These are phyloP conservation scores for Xylariales sp. DNA, from an alignment of 2,329 filamentous ascomycete genomes.

Conservation along the genomic window DNA sequence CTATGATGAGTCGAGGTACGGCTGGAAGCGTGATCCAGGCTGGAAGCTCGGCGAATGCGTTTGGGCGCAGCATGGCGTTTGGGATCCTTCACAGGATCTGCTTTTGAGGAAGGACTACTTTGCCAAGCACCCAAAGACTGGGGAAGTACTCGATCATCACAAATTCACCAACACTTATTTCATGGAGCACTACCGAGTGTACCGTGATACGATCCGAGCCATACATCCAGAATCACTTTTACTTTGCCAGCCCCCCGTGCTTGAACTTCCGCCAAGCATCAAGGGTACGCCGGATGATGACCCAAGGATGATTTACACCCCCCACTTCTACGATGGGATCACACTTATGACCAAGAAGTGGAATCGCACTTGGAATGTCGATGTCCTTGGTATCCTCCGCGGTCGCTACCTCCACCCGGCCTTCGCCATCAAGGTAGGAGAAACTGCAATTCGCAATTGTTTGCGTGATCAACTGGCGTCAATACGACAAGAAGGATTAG, in stretches of 20 bases:
- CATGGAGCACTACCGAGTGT: conserved; percentile 77
- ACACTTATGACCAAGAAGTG: conserved; percentile 98
- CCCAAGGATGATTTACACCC: conserved; percentile 83
- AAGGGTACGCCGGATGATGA: conserved; percentile 89
- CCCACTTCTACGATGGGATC: conserved; percentile 95
- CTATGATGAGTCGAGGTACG: conserved; percentile 83
- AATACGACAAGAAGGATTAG: conserved; percentile 80
- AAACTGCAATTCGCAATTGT: conserved; percentile 90
- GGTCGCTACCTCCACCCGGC: conserved; percentile 85
- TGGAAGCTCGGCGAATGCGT: conserved; percentile 95
- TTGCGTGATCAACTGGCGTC: conserved; percentile 82
- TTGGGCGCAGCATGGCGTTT: conserved; percentile 96
- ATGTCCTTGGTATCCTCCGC: conserved; percentile 86
- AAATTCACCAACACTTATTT: conserved; percentile 90
- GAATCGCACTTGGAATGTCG: conserved; percentile 96
- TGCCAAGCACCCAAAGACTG: conserved; percentile 68
- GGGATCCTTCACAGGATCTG: conserved; percentile 76
- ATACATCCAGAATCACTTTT: conserved; percentile 80
- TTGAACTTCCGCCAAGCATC: conserved; percentile 85
- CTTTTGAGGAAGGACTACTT: conserved; percentile 87
- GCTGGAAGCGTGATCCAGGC: conserved; percentile 79
- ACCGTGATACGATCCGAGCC: conserved; percentile 67
- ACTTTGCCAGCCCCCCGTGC: conserved; percentile 85
- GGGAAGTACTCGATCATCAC: conserved; percentile 71
- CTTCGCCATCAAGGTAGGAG: conserved; percentile 88